Evolutionary conservation across 2,329 filamentous ascomycete genomes (phyloP).

Genomic region (Cadophora malorum): DNA sequence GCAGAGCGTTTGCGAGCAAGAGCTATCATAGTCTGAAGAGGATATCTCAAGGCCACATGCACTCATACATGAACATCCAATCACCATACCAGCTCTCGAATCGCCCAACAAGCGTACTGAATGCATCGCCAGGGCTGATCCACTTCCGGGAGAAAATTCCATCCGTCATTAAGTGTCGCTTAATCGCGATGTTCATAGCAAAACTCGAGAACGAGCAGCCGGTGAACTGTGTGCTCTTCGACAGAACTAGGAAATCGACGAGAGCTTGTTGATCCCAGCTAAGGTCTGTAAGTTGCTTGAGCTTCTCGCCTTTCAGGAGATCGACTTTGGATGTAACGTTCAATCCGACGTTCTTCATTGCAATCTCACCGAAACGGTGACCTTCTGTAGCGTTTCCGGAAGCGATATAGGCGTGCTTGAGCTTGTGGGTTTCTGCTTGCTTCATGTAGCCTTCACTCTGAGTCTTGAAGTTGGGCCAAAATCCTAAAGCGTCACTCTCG

Average conservation of each 20-base stretch:
- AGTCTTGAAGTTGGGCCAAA: constrained; percentile 53
- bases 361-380: constrained; percentile 47
- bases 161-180: constrained; percentile 50
- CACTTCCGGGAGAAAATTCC: constrained; percentile 48
- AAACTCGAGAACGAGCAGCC: constrained; percentile 57
- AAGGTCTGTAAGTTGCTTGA: constrained; percentile 46
- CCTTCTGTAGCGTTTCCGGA: constrained; percentile 54
- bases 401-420: constrained; percentile 53
- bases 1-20: not conserved
- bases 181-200: constrained; percentile 54
- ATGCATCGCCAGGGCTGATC: constrained; percentile 51
- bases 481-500: constrained; percentile 53
- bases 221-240: constrained; percentile 51
- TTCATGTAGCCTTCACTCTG: constrained; percentile 51
- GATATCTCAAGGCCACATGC: constrained; percentile 41
- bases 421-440: constrained; percentile 43
- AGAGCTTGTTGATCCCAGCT: constrained; percentile 57
- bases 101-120: constrained; percentile 52
- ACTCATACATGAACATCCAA: constrained; percentile 54
- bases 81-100: constrained; percentile 55
- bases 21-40: not conserved
- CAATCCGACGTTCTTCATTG: constrained; percentile 45
- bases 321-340: constrained; percentile 52
- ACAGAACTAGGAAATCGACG: constrained; percentile 58
- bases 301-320: constrained; percentile 49